These are phyloP conservation scores for Rhodotorula sp. DNA, from an alignment of 1,284 basidiomycete species.

Conservation along the genomic window DNA sequence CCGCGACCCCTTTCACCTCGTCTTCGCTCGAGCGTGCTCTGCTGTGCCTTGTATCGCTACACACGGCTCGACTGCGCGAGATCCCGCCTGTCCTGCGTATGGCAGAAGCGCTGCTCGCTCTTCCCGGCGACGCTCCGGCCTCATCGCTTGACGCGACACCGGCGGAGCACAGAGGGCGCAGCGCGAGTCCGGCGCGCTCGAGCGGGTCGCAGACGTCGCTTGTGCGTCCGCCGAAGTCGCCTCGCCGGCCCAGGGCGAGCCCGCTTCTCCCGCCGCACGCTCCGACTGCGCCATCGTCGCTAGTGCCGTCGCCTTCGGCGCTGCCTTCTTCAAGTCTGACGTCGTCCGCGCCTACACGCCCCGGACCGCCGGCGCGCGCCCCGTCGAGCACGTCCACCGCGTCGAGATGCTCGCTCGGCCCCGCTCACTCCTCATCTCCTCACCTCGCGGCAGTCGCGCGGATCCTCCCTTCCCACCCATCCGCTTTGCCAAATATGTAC, in stretches of 20 bases:
- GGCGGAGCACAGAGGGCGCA: neutral
- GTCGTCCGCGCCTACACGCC: neutral
- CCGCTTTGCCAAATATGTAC: neutral
- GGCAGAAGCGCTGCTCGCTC: no score
- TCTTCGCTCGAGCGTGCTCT: no score
- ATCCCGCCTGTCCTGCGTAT: no score
- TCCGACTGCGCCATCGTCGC: neutral
- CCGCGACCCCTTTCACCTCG: no score
- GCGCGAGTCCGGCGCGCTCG: neutral
- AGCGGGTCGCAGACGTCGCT: neutral
- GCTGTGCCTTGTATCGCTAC: no score
- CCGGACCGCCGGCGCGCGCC: neutral
- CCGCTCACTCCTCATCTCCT: no score
- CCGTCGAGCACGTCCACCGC: neutral
- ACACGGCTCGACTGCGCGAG: no score
- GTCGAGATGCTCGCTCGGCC: neutral
- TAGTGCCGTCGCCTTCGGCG: neutral
- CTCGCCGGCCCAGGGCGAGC: neutral
- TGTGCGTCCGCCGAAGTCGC: neutral
- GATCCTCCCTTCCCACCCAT: slow-evolving; percentile 6
- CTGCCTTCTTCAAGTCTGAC: neutral
- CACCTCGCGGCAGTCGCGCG: neutral
- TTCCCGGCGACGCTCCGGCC: no score
- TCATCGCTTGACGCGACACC: neutral
- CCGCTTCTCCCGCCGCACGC: neutral